Evolutionary conservation across 306 rosid species (phyloP).

Genomic region (Lablab purpureus): DNA sequence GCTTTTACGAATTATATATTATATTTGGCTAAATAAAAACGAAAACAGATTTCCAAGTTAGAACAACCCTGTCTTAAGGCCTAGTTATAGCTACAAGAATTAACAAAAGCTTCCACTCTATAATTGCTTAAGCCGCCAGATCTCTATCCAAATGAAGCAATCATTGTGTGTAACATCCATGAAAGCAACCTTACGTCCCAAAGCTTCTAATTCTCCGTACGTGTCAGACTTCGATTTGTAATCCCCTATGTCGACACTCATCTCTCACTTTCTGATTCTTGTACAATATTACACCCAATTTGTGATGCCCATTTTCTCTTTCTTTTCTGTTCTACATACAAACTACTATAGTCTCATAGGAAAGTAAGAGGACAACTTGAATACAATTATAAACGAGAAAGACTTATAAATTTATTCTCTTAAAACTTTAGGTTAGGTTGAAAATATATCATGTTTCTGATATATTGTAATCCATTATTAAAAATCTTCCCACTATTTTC

Average conservation of each 20-base stretch:
- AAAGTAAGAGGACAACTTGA: too few species aligned
- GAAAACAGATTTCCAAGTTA: background rate
- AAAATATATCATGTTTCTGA: too few species aligned
- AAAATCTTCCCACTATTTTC: too few species aligned
- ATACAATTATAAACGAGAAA: too few species aligned
- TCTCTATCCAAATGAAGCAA: conserved; percentile 33
- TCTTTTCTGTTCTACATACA: background rate
- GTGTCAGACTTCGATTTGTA: conserved; percentile 18
- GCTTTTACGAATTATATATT: too few species aligned
- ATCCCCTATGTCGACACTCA: background rate
- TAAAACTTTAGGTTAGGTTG: too few species aligned
- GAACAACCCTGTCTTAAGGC: conserved; percentile 12
- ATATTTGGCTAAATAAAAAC: background rate
- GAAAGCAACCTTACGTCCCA: conserved; percentile 36
- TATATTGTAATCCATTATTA: too few species aligned
- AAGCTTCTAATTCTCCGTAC: conserved; percentile 34
- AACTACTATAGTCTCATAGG: too few species aligned
- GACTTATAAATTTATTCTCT: too few species aligned
- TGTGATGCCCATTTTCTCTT: background rate
- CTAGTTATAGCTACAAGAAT: background rate
- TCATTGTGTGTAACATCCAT: conserved; percentile 48
- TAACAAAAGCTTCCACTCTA: background rate
- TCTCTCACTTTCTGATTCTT: conserved; percentile 5
- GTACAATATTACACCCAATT: background rate
- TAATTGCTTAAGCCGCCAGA: conserved; percentile 42